Base-by-base conservation (phyloP, 139 green algal species). In the Chlamydomonas incerta region DNA sequence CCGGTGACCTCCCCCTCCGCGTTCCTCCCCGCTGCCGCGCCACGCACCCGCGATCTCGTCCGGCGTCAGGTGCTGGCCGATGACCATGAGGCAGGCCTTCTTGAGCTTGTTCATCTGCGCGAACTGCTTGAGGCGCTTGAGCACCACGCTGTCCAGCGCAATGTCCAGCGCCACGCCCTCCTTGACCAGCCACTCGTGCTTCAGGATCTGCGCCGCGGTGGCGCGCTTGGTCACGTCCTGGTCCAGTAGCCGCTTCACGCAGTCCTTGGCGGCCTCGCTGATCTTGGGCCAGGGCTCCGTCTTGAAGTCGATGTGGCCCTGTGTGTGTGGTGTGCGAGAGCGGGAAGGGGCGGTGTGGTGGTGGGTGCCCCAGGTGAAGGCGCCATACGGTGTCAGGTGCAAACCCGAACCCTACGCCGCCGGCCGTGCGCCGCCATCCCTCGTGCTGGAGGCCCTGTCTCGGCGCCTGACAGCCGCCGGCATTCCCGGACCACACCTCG, bases 41-140 rank as follows among this genome's bases (percentile, higher is more conserved):
- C 11, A 47, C 85, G 17, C 63, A 91, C 92, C 91, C 37, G 82
- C 84, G 47, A 96, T 93, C 79, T 96, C 93, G n/a, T 94, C 90
- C 26, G 84, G 72, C 13, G 83, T 90, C 67, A 96, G 75, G 57
- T 90, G 87, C 89, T 95, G 88, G 5, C 91, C 91, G 58, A 96
- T 91, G 15, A 96, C 92, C 87, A 97, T 92, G 55, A 98, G 92
- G 29, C 93, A 95, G 41, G 93, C 91, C 79, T 95, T 95, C 85
- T 97, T 96, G 47, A 98, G 89, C 87, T 94, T 95, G 91, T 93
- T 97, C 90, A 95, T 95, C 80, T 93, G 92, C 33, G 93, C 90
- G 82, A 98, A 96, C 83, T 96, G 91, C 73, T 90, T 92, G 79
- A 97, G 92, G 67, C 94, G 87, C 73, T 91, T 74, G 72, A 96